Base-by-base conservation (phyloP, 1,284 basidiomycete genomes). In the Bondarzewia mesenterica region DNA sequence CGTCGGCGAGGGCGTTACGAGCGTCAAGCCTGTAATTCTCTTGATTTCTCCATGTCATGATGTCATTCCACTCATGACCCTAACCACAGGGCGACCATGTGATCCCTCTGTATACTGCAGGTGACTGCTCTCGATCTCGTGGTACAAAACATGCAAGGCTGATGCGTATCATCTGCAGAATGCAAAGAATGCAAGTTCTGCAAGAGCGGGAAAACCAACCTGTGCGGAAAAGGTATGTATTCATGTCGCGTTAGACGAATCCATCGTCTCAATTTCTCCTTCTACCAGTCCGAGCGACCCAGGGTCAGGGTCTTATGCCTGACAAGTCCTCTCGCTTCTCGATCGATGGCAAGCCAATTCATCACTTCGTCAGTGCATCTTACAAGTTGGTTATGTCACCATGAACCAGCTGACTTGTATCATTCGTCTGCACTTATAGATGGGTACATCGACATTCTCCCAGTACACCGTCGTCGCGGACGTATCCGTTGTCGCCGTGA, bases 391-490 rank as follows among this genome's bases (percentile, higher is more conserved):
- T 42, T 3, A 2, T 26, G 8, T 8, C 38, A 40, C 41, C 20
- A 12, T 12, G 3, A 22, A 5, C 38, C 38, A n/a, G 38, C 12
- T 18, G 10, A 18, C 21, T 10, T 7, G 15, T 39, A 22, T 18
- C n/a, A n/a, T 38, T 22, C 38, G n/a, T 10, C 8, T 10, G 15
- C 22, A 44, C 16, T 29, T 51, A 48, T 53, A 94, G 91, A 99
- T 99, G 96, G 95, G 95, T 42, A 92, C 88, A 20, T 97, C 94
- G 41, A 96, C 95, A 4, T 99, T 99, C 73, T 94, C 93, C 21
- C 94, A 99, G 67, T 99, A 99, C 75, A 99, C 96, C 10, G 96
- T 99, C 49, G 93, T 99, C 4, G 91, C 93, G 44, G 92, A 99
- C 61, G 93, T 93, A 53, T 98, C 94, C 27, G 89, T 99, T 20